Evolutionary conservation across 495 filamentous ascomycete genomes (phyloP).

Genomic region (Tetracladium marchalianum): DNA sequence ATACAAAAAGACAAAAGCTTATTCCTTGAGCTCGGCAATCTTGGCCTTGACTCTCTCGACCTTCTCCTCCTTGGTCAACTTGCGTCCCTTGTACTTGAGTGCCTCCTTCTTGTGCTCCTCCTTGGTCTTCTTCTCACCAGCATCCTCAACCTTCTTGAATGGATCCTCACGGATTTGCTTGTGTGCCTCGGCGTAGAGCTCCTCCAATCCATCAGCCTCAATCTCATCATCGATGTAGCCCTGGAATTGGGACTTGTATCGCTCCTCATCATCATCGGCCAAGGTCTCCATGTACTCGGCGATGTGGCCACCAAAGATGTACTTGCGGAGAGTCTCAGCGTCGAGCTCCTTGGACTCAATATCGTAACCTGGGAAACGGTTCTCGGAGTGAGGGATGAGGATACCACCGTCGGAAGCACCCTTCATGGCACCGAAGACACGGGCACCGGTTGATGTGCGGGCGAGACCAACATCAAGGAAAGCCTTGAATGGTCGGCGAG

Average conservation of each 20-base stretch:
- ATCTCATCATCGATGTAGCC: slow-evolving; percentile 95
- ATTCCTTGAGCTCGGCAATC: slow-evolving; percentile 63
- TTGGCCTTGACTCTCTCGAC: slow-evolving; percentile 71
- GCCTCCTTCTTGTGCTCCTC: slow-evolving; percentile 94
- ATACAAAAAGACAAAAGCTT: slow-evolving; percentile 4
- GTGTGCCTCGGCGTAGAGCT: slow-evolving; percentile 91
- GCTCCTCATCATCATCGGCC: slow-evolving; percentile 99
- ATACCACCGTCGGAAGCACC: slow-evolving; percentile 97
- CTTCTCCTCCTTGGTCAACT: slow-evolving; percentile 74
- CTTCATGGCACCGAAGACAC: slow-evolving; percentile 99
- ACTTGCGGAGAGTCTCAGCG: slow-evolving; percentile 91
- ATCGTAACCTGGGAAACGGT: slow-evolving; percentile 97
- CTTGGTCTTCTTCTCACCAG: slow-evolving; percentile 79
- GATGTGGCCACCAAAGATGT: slow-evolving; percentile 97
- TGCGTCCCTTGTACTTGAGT: slow-evolving; percentile 69
- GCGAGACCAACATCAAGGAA: slow-evolving; percentile 95
- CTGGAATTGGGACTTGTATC: slow-evolving; percentile 95
- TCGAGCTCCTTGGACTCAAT: slow-evolving; percentile 95
- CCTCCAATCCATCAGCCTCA: slow-evolving; percentile 95
- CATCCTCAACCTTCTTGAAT: slow-evolving; percentile 84
- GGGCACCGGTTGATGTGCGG: slow-evolving; percentile 94
- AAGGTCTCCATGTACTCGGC: slow-evolving; percentile 99
- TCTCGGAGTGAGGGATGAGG: slow-evolving; percentile 94
- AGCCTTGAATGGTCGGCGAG: slow-evolving; percentile 96
- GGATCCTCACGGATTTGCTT: slow-evolving; percentile 95